Evolutionary conservation across 2,329 filamentous ascomycete species (phyloP), one percentile per base, ranked within the genome.

Genomic region (Exophiala sp.): DNA sequence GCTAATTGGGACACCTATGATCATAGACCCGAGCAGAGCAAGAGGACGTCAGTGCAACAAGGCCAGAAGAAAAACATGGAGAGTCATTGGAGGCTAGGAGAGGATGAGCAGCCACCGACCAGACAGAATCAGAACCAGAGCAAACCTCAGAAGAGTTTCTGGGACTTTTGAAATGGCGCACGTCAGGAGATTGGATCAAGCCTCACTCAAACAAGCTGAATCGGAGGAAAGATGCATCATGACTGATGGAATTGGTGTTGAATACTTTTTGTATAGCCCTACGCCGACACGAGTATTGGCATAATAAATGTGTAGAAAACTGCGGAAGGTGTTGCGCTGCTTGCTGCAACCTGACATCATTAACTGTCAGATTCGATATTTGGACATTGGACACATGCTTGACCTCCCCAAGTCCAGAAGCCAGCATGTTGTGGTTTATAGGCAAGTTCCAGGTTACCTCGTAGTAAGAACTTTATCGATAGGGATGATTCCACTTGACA

Each of bases 1-100:
- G 74, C 85, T 43, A 69, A 70, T n/a, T 79, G 76, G 78, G 72
- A 73, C 44, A 63, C 66, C 7, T 70, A 70, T 43, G 73, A 75
- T 45, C 65, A 68, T 32, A 66, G 67, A 14, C 67, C 71, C 5
- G 63, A 69, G 49, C 63, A 67, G 6, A 61, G 59, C 41, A 65
- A 67, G 47, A 62, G 58, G 39, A 59, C 64, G 2, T 36, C 56
- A 2, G 34, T 20, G 11, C 52, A 58, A 18, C 21, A 14, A 38
- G 46, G 48, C 24, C 39, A 54, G 42, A 56, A 55, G 34, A 61
- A 63, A 34, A 57, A 55, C 5, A 50, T 58, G 46, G 57, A 62
- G 66, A 49, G 71, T 70, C 65, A 74, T 14, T 63, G 62, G 60
- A 52, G 55, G 18, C 41, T 59, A 14, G 62, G 54, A 34, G 57